Evolutionary conservation across 192 early-diverging fungal species (phyloP), one percentile per base, ranked within the genome.

Genomic region (Umbelopsis isabellina): DNA sequence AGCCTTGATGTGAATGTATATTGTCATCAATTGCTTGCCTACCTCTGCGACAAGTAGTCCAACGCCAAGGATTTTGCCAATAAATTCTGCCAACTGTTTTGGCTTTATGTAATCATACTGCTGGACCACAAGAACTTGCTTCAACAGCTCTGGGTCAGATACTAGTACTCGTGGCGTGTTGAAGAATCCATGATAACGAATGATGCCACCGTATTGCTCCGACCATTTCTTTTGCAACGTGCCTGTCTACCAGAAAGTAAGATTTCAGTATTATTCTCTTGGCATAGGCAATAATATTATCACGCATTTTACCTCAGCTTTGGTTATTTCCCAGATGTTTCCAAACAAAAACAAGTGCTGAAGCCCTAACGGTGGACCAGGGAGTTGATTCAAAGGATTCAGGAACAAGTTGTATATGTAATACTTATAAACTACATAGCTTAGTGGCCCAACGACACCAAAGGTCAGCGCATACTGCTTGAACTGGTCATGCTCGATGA

Each of bases 31-130:
- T 22, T 50, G 11, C 46, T 65, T 30, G 27, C 64, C 51, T 52
- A 73, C 77, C 52, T 88, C 87, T 4, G 82, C 76, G 9, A 88
- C 67, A 33, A 88, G 47, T 10, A 88, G 53, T 15, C 86, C 86
- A 41, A 75, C 51, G 20, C 87, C 86, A 22, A 87, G 33, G 8
- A 86, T 64, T 46, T 66, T 47, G 3, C 73, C 67, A 21, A 87
- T 20, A 25, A 81, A 49, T n/a, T 52, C 55, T 2, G 66, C 45
- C 10, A 74, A 37, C 4, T 70, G 37, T 16, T 53, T 33, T n/a
- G 84, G 66, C 46, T 86, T 87, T 15, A 69, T 50, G 66, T 79
- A 88, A 9, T 83, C 74, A 66, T 87, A 86, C 11, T 73, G 71
- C 33, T 84, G 18, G 6, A 76, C 77, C 10, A 52, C 72, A 22